Conservation (phyloP, 768 basidiomycete genomes). For the Auricularia sp. region DNA sequence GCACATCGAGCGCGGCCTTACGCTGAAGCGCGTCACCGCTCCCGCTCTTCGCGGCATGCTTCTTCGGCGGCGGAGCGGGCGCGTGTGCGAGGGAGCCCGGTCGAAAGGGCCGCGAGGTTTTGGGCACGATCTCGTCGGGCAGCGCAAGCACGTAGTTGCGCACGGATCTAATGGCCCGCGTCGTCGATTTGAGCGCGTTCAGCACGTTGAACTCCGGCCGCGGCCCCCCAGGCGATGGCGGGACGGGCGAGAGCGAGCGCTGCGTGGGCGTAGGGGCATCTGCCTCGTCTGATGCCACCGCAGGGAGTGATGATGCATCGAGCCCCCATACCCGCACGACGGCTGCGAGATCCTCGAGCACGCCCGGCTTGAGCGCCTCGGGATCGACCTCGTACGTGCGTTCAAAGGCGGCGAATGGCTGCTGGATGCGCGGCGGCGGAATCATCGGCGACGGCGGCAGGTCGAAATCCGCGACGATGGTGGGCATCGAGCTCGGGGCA, state of each 20-base stretch:
- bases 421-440: conserved; percentile 35
- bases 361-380: conserved; percentile 64
- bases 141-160: conserved; percentile 76
- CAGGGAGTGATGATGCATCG: conserved; percentile 11
- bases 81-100: conserved; percentile 31
- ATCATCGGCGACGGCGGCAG: conserved; percentile 63
- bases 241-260: conserved; percentile 2
- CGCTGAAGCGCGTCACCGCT: conserved; percentile 53
- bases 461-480: conserved; percentile 38
- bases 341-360: conserved; percentile 60
- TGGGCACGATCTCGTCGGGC: conserved; percentile 58
- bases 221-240: not conserved
- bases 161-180: conserved; percentile 69
- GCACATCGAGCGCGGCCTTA: conserved; percentile 71
- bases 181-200: conserved; percentile 64
- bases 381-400: conserved; percentile 67
- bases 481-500: conserved; percentile 29
- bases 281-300: not conserved
- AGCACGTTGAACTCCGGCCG: conserved; percentile 48
- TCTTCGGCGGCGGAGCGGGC: conserved; percentile 26
- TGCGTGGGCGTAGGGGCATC: not conserved
- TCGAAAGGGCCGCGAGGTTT: conserved; percentile 38
- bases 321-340: conserved; percentile 59
- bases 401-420: conserved; percentile 42
- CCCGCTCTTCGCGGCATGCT: conserved; percentile 23